Base-by-base conservation (phyloP, 2,329 filamentous ascomycete genomes). In the Phialophora macrospora region DNA sequence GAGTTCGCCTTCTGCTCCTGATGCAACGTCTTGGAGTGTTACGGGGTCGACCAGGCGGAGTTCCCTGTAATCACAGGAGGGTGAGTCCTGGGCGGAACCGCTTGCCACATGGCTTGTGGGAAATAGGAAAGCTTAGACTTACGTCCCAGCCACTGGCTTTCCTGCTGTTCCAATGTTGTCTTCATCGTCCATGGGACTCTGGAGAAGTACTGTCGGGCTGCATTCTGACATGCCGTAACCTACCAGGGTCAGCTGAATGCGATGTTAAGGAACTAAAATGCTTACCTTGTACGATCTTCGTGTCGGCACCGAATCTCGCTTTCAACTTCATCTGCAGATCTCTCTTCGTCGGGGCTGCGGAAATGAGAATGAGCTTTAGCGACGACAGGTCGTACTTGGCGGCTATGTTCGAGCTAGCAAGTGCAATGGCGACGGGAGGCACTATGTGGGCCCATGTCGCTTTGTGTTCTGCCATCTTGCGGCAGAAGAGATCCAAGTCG, bases 371-470 rank as follows among this genome's bases (percentile, higher is more conserved):
- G 2, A 79, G 73, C 34, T 80, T 75, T 20, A 88, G 73, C 0
- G 75, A 74, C 30, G 80, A 79, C 61, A 89, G 84, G 54, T 88
- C 85, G 59, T 86, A 81, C 8, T 77, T 85, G 1, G 87, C 84
- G 0, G 78, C 73, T 0, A 84, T 80, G 32, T 78, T 51, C 3
- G 66, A 80, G 73, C 87, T 87, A 5, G 85, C 83, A 62, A 89
- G 84, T 22, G 82, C 79, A 17, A 87, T 79, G 70, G 80, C 87
- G 63, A 89, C 84, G 0, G 86, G 85, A 8, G 87, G 87, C 1
- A 88, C 86, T 6, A 81, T 85, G 72, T 86, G 84, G 72, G 88
- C 82, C 62, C 74, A 77, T 0, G 84, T 87, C 65, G 87, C 80
- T 11, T 75, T 74, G 71, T 84, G 81, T 59, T 78, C 78, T 34